A percentile compares a stretch with the other conserved stretches of the same genome.
Conservation (phyloP, 306 rosid species). For the Castanea sativa region DNA sequence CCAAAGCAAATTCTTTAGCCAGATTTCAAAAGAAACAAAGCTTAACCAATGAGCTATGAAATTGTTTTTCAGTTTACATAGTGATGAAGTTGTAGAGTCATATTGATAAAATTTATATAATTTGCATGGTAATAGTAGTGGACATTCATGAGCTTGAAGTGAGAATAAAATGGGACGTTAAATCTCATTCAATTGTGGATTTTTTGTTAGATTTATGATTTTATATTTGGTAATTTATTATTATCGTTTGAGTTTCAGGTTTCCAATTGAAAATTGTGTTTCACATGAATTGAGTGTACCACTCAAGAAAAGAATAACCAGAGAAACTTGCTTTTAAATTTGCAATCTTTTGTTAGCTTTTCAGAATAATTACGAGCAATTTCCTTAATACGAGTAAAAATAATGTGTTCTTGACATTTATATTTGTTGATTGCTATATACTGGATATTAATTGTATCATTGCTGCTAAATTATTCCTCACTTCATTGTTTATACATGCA, state of each 20-base stretch:
- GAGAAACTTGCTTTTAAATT: neutral
- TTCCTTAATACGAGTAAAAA: neutral
- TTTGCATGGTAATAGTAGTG: neutral
- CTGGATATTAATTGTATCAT: neutral
- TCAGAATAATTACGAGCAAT: neutral
- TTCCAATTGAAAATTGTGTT: neutral
- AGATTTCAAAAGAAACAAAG: neutral
- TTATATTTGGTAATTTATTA: neutral
- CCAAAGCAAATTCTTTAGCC: neutral
- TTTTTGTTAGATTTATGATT: neutral
- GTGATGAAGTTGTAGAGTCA: too few species aligned
- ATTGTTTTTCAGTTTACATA: neutral
- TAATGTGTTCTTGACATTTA: neutral
- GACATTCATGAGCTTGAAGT: neutral
- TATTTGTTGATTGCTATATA: neutral
- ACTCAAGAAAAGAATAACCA: neutral
- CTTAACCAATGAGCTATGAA: neutral
- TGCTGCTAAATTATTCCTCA: neutral
- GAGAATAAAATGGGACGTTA: neutral
- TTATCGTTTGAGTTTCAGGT: neutral
- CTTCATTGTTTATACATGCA: slow-evolving; percentile 34
- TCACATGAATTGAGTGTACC: neutral
- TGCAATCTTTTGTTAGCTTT: neutral
- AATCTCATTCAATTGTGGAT: neutral
- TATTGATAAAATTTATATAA: too few species aligned